Evolutionary conservation across 257 asterid species (phyloP).

Genomic region (Coffea canephora): DNA sequence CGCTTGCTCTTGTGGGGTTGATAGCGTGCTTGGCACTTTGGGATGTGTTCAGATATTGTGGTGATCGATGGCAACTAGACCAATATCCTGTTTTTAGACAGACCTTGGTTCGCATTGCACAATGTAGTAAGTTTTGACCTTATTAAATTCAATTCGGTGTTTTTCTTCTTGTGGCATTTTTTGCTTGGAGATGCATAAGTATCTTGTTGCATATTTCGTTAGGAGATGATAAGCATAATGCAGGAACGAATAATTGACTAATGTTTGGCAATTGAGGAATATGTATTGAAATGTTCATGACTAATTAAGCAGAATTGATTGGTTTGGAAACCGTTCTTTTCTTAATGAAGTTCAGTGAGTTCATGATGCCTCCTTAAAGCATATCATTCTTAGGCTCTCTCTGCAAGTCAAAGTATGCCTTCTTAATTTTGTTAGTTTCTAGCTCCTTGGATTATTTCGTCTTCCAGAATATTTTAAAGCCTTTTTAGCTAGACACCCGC

Average conservation of each 20-base stretch:
- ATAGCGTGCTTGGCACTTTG: conserved; percentile 72
- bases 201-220: background rate
- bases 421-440: background rate
- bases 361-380: background rate
- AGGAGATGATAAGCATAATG: background rate
- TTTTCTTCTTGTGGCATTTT: conserved; percentile 3
- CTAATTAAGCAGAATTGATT: background rate
- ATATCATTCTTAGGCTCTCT: background rate
- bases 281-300: background rate
- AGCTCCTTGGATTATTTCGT: too few species aligned
- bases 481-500: background rate
- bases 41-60: conserved; percentile 63
- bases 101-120: conserved; percentile 52
- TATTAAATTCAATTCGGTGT: background rate
- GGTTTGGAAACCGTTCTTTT: background rate
- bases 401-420: background rate
- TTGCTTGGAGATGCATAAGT: background rate
- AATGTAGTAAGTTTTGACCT: conserved; percentile 63
- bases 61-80: conserved; percentile 63
- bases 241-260: background rate
- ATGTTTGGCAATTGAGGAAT: too few species aligned
- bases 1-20: conserved; percentile 73
- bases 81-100: conserved; percentile 45
- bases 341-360: background rate
- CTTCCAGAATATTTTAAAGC: background rate